Evolutionary conservation across 768 basidiomycete genomes (phyloP), one percentile per base, ranked within the genome.

Genomic region (Podaxis pistillaris): DNA sequence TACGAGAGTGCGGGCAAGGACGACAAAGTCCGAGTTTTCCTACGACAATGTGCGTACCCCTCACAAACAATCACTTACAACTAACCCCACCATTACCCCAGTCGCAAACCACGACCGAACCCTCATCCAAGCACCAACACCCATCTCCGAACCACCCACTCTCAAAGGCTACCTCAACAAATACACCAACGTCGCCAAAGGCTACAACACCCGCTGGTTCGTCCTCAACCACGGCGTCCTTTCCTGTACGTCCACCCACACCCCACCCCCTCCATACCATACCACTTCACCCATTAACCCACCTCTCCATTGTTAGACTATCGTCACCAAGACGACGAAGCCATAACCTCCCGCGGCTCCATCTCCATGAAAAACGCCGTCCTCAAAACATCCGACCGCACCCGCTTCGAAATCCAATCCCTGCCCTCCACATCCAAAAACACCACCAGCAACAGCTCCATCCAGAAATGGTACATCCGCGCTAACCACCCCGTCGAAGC

Each of bases 131-230:
- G 70, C 75, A 7, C 74, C 81, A 0, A 66, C 73, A 6, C 75
- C 78, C 0, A 55, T 70, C 1, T 76, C 78, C 0, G 85, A 87
- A 53, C 85, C 89, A 1, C 87, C 89, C 0, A 73, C 79, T 2
- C 73, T 93, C 60, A 87, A 84, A 65, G 93, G 92, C 0, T 93
- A 93, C 69, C 77, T 94, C 19, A 93, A 91, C 73, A 98, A 98
- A 73, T 97, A 95, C 70, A 88, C 90, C 1, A 98, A 97, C 67
- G 91, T 97, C 41, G 93, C 93, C 0, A 88, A 86, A 67, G 95
- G 96, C 0, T 96, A 94, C 71, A 88, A 86, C 63, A 90, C 91
- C 0, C 81, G 95, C 0, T 97, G 94, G 94, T 96, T 98, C 69
- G 93, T 96, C 0, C 82, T 97, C 19, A 88, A 91, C 68, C 84